Percentiles rank a stretch among this genome's conserved stretches.
These are phyloP conservation scores for Oryza glaberrima DNA, from an alignment of 176 grass and related monocot genomes.

Conservation along the genomic window DNA sequence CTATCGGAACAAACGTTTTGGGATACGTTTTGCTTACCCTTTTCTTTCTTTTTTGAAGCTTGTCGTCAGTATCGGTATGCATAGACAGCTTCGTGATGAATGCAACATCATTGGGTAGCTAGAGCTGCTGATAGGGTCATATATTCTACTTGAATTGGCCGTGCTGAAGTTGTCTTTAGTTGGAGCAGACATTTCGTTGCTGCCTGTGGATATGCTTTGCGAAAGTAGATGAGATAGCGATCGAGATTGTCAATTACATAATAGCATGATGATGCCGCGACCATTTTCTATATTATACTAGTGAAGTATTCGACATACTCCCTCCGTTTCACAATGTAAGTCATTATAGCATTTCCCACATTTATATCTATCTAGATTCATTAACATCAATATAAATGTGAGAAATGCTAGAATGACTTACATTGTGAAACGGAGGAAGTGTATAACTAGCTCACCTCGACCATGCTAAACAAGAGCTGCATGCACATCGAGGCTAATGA, in stretches of 20 bases:
- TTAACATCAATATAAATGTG: no score
- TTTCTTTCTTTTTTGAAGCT: slow-evolving; percentile 25
- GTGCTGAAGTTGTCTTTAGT: slow-evolving; percentile 18
- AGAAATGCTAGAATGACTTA: no score
- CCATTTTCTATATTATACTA: slow-evolving; percentile 29
- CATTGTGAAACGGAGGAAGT: no score
- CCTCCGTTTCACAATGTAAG: no score
- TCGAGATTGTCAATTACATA: background rate
- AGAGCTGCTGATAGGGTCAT: slow-evolving; percentile 14
- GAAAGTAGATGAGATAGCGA: slow-evolving; percentile 21
- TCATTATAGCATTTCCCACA: no score
- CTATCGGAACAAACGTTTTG: slow-evolving; percentile 27
- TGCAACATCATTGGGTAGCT: slow-evolving; percentile 32
- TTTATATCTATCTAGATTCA: no score
- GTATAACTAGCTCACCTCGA: background rate
- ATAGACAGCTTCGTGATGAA: slow-evolving; percentile 23
- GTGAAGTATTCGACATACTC: background rate
- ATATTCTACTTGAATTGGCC: background rate
- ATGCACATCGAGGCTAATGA: background rate
- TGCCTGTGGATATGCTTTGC: slow-evolving; percentile 14
- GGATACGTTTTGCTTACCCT: slow-evolving; percentile 21
- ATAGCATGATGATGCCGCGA: slow-evolving; percentile 26
- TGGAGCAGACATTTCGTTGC: background rate
- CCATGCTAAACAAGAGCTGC: background rate
- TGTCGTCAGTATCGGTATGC: slow-evolving; percentile 17